A percentile compares a stretch with the other conserved stretches of the same genome.
Evolutionary conservation across 2,329 filamentous ascomycete species (phyloP).

Genomic region (Pezicula neosporulosa): DNA sequence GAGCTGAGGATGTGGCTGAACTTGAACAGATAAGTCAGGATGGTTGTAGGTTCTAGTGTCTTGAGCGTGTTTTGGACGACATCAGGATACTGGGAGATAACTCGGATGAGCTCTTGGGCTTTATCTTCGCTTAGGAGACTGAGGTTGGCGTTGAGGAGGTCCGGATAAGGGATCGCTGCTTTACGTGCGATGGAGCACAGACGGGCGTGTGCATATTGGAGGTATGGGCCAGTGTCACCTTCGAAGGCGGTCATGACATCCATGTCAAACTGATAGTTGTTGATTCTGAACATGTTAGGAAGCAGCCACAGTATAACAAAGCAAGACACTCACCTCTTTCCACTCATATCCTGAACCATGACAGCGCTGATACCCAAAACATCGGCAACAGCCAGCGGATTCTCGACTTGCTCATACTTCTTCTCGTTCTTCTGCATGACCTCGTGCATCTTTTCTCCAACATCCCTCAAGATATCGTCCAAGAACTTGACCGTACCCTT

Average conservation of each 20-base stretch:
- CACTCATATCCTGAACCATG: conserved; percentile 98
- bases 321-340: conserved; percentile 65
- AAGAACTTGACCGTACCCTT: conserved; percentile 73
- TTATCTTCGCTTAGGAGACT: conserved; percentile 68
- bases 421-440: conserved; percentile 87
- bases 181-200: conserved; percentile 61
- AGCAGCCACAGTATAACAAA: background rate
- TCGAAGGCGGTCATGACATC: conserved; percentile 81
- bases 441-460: conserved; percentile 94
- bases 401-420: conserved; percentile 87
- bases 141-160: conserved; percentile 62
- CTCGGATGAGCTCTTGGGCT: conserved; percentile 68
- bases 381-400: conserved; percentile 80
- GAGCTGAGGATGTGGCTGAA: conserved; percentile 79
- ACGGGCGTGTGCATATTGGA: conserved; percentile 79
- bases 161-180: conserved; percentile 48
- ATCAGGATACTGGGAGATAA: conserved; percentile 82
- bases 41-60: conserved; percentile 71
- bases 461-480: conserved; percentile 70
- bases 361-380: conserved; percentile 89
- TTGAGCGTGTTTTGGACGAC: conserved; percentile 80
- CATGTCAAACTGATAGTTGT: conserved; percentile 73
- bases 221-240: conserved; percentile 79
- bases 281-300: conserved; percentile 40
- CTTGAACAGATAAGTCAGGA: conserved; percentile 74